These are phyloP conservation scores for Xylaria grammica DNA, from an alignment of 495 filamentous ascomycete species.

Conservation along the genomic window DNA sequence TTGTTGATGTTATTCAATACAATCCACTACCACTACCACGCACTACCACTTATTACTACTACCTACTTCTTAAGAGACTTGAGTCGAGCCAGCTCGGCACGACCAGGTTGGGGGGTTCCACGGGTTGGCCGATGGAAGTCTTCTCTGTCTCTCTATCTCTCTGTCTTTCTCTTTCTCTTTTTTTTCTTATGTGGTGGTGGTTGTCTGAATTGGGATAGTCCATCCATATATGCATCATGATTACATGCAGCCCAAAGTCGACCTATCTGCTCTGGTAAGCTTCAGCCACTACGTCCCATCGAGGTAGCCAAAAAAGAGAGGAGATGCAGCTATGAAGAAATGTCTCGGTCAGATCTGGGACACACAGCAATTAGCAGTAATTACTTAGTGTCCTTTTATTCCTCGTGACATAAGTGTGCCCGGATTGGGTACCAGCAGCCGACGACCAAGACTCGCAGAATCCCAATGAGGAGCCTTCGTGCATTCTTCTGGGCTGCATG, in stretches of 20 bases:
- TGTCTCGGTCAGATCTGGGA: slow-evolving; percentile 44
- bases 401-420: slow-evolving; percentile 18
- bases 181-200: too few species aligned
- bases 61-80: background rate
- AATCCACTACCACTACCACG: too few species aligned
- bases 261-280: slow-evolving; percentile 11
- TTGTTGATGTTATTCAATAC: background rate
- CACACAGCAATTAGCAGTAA: slow-evolving; percentile 20
- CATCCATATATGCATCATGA: background rate
- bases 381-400: too few species aligned
- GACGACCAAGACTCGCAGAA: slow-evolving; percentile 6
- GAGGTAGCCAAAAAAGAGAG: slow-evolving; percentile 14
- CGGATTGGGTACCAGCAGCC: slow-evolving; percentile 20
- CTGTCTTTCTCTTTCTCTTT: too few species aligned
- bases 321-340: slow-evolving; percentile 9
- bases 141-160: too few species aligned
- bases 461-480: slow-evolving; percentile 18
- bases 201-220: slow-evolving; percentile 1
- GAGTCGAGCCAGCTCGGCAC: background rate
- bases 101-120: background rate
- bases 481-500: slow-evolving; percentile 17
- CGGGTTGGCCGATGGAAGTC: slow-evolving; percentile 16
- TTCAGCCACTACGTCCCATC: slow-evolving; percentile 15
- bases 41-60: too few species aligned
- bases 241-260: slow-evolving; percentile 14